These are phyloP conservation scores for Trichoderma reesei DNA, from an alignment of 495 filamentous ascomycete genomes.

Conservation along the genomic window DNA sequence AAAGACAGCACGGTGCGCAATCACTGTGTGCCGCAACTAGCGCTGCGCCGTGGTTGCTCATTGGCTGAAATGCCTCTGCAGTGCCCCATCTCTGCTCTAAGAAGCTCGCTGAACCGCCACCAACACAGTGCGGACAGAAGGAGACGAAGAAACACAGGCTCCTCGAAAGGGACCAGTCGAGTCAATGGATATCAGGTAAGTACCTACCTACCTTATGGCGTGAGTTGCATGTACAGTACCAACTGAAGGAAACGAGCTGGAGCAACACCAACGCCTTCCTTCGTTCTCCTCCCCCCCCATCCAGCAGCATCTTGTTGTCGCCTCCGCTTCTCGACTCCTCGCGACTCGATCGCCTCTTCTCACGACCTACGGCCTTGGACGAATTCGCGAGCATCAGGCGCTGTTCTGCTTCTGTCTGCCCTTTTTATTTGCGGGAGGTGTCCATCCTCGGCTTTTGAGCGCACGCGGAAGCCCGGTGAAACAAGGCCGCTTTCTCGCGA, in stretches of 20 bases:
- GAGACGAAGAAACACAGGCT: no score
- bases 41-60: background rate
- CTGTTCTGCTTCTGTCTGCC: no score
- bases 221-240: no score
- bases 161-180: background rate
- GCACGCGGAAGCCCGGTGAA: slow-evolving; percentile 5
- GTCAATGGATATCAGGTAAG: no score
- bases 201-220: no score
- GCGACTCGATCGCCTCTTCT: background rate
- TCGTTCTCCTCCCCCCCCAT: background rate
- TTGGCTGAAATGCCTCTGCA: background rate
- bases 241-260: no score
- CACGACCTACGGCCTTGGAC: background rate
- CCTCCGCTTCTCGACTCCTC: background rate
- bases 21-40: background rate
- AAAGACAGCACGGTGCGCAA: background rate
- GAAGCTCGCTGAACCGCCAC: background rate
- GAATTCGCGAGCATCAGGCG: no score
- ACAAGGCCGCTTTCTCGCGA: background rate
- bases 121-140: background rate
- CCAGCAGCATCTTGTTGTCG: no score
- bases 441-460: no score
- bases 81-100: background rate
- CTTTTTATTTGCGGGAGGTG: no score
- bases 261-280: background rate